Evolutionary conservation across 2,329 filamentous ascomycete genomes (phyloP).

Genomic region (Beauveria bassiana): DNA sequence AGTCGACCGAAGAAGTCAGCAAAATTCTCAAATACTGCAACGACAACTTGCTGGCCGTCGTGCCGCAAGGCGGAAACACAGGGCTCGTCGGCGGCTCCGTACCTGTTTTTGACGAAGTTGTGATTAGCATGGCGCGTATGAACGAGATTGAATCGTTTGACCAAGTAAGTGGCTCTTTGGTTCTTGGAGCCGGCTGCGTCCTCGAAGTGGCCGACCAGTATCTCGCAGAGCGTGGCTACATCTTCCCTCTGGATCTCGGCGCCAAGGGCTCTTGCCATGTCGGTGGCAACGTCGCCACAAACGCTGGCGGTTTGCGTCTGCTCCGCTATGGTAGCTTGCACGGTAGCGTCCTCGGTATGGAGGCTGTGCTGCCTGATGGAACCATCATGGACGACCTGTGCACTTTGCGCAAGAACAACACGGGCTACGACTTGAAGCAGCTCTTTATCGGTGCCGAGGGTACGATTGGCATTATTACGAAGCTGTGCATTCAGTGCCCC

Average conservation of each 20-base stretch:
- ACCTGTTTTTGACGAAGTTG: slow-evolving; percentile 96
- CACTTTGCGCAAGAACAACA: slow-evolving; percentile 94
- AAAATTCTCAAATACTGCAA: slow-evolving; percentile 92
- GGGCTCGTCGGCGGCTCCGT: slow-evolving; percentile 92
- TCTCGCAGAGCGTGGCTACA: slow-evolving; percentile 72
- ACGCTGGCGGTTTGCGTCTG: slow-evolving; percentile 84
- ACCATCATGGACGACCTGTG: slow-evolving; percentile 85
- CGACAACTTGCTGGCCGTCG: slow-evolving; percentile 81
- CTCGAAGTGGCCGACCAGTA: slow-evolving; percentile 83
- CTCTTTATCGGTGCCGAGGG: slow-evolving; percentile 94
- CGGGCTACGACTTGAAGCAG: slow-evolving; percentile 94
- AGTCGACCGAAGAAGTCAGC: slow-evolving; percentile 80
- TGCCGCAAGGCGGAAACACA: slow-evolving; percentile 95
- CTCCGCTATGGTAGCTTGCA: slow-evolving; percentile 92
- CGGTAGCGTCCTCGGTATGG: slow-evolving; percentile 83
- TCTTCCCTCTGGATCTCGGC: slow-evolving; percentile 95
- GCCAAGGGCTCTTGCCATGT: slow-evolving; percentile 97
- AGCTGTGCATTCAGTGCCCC: slow-evolving; percentile 80
- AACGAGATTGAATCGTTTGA: slow-evolving; percentile 88
- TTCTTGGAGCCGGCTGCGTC: slow-evolving; percentile 85
- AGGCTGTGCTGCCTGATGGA: slow-evolving; percentile 89
- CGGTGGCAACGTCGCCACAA: slow-evolving; percentile 91
- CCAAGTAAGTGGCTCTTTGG: slow-evolving; percentile 81
- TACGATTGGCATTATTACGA: slow-evolving; percentile 90
- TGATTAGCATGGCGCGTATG: slow-evolving; percentile 85